Base-by-base conservation (phyloP, 1,284 basidiomycete genomes). In the Porogramme epimiltina region DNA sequence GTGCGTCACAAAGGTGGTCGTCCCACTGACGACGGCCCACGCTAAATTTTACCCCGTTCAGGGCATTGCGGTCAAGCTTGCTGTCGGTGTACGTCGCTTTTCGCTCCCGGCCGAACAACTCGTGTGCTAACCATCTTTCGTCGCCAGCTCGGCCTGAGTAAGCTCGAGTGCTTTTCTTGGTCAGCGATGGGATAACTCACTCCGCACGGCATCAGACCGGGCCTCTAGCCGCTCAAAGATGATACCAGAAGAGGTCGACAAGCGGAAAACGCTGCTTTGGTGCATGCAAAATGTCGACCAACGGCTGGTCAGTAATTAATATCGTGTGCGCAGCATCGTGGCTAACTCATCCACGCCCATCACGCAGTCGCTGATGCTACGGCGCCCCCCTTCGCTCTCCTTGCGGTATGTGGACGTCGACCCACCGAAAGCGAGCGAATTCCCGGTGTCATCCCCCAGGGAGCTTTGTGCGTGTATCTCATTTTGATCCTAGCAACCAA, bases 181-280 rank as follows among this genome's bases (percentile, higher is more conserved):
- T 25, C 24, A 49, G 15, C 25, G 56, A 43, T 13, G 6, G 6
- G 13, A 6, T 31, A 31, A 31, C 13, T 31, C 8, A 31, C 8
- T 13, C 8, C 28, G 28, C 13, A 31, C 28, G 28, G n/a, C n/a
- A 42, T 39, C 62, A 85, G 83, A 85, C 69, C 80, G 84, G 46
- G 81, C 84, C 59, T 75, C 77, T 49, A 71, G 70, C 11, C 67
- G 78, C 54, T 84, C 80, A 73, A 78, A 76, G 13, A 68, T 85
- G 31, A 75, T 77, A 25, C 71, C 76, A 16, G 76, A 80, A 61
- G 77, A 80, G 58, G 73, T 82, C 1, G 73, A 82, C 53, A 71
- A 78, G 44, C 73, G 83, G 36, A 74, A 82, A 20, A 70, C 75
- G 40, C 65, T 86, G 4, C 81, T 84, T 55, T 86, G 84, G 84